phyloP scores from a whole-genome alignment of 352 stramenopile genomes.

The Pythium phragmiticola region DNA sequence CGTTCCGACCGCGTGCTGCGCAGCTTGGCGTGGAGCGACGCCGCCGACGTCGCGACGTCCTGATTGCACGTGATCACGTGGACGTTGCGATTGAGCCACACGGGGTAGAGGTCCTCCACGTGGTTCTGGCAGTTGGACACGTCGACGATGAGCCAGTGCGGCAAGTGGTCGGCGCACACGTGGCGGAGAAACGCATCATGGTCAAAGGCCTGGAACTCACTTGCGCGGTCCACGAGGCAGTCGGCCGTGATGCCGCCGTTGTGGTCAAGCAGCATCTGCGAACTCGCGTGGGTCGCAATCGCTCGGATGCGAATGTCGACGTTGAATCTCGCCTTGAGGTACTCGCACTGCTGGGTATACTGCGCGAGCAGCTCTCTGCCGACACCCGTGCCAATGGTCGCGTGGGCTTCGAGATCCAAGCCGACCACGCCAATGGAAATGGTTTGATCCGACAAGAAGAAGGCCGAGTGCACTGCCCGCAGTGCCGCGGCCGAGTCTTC shows the following conservation, averaged over 20 bases:
- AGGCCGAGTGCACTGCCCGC: conserved; percentile 92
- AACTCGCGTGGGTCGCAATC: conserved; percentile 60
- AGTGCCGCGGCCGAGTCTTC: conserved; percentile 90
- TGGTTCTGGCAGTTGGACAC: conserved; percentile 87
- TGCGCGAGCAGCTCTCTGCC: conserved; percentile 88
- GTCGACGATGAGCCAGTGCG: conserved; percentile 94
- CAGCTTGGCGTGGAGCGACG: conserved; percentile 76
- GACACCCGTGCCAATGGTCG: conserved; percentile 48
- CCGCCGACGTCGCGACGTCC: conserved; percentile 77
- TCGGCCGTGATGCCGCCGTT: conserved; percentile 58
- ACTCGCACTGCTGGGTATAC: conserved; percentile 80
- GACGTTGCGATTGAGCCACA: conserved; percentile 89
- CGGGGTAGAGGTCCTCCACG: conserved; percentile 82
- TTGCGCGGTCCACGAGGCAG: conserved; percentile 23
- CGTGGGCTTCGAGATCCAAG: conserved; percentile 48
- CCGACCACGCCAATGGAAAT: conserved; percentile 92
- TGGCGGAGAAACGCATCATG: conserved; percentile 67
- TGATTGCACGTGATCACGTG: conserved; percentile 94
- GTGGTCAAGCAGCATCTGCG: conserved; percentile 66
- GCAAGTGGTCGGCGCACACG: conserved; percentile 86
- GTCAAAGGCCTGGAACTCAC: conserved; percentile 48
- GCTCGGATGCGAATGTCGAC: conserved; percentile 82
- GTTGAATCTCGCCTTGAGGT: conserved; percentile 80
- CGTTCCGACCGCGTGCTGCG: conserved; percentile 65
- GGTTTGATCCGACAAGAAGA: conserved; percentile 92